Percentiles rank a stretch among this genome's conserved stretches.
Conservation (phyloP, 306 rosid genomes). For the Hippophae gyantsensis region DNA sequence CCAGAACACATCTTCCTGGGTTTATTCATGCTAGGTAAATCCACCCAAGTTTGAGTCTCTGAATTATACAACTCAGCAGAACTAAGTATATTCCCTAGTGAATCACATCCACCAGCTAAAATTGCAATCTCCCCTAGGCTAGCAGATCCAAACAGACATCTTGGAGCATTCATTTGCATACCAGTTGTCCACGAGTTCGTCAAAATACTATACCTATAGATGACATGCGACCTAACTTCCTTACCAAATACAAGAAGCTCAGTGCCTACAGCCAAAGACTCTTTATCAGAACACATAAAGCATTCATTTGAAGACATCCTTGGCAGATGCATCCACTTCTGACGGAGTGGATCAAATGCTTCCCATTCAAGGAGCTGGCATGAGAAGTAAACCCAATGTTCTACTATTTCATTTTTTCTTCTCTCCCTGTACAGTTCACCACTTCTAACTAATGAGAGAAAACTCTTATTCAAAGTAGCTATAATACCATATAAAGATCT, state of each 20-base stretch:
- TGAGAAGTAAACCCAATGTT: slow-evolving; percentile 89
- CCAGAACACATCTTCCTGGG: slow-evolving; percentile 93
- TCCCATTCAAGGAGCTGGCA: slow-evolving; percentile 80
- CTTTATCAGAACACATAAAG: slow-evolving; percentile 84
- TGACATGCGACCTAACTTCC: slow-evolving; percentile 56
- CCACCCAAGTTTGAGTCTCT: slow-evolving; percentile 60
- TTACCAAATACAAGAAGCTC: slow-evolving; percentile 93
- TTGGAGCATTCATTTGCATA: slow-evolving; percentile 70
- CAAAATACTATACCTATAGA: slow-evolving; percentile 70
- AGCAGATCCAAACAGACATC: slow-evolving; percentile 92
- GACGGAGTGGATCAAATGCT: slow-evolving; percentile 67
- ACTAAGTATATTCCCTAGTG: slow-evolving; percentile 54
- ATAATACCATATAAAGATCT: slow-evolving; percentile 73
- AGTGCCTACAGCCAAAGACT: slow-evolving; percentile 90
- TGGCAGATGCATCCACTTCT: slow-evolving; percentile 82
- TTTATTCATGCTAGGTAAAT: slow-evolving; percentile 63
- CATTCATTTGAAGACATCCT: slow-evolving; percentile 80
- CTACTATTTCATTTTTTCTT: slow-evolving; percentile 54
- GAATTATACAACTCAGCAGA: slow-evolving; percentile 81
- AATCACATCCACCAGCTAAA: slow-evolving; percentile 89
- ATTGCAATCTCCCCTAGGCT: slow-evolving; percentile 84
- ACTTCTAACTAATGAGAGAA: slow-evolving; percentile 44
- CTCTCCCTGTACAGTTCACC: slow-evolving; percentile 78
- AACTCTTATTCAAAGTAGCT: slow-evolving; percentile 59
- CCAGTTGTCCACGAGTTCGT: slow-evolving; percentile 83